Conservation (phyloP, 768 basidiomycete genomes). For the Pilatotrama ljubarskyi region DNA sequence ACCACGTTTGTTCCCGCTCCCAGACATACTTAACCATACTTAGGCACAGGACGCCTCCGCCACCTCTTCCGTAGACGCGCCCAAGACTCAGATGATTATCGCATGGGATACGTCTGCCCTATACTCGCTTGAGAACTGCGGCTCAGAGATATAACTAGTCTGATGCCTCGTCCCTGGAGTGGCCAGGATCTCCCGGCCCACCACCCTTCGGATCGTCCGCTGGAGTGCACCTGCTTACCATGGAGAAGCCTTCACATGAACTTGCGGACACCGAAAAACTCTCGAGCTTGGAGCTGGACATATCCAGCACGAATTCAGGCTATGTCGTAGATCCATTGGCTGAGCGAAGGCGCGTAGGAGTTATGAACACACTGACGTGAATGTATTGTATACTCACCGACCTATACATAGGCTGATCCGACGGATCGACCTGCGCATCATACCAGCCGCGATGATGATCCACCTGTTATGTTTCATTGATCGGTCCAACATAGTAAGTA, state of each 20-base stretch:
- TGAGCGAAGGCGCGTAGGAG: not conserved
- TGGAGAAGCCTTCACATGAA: not conserved
- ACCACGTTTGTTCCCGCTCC: not conserved
- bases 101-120: not conserved
- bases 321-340: not conserved
- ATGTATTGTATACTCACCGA: not conserved
- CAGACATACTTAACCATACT: not conserved
- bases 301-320: not conserved
- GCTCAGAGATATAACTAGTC: not conserved
- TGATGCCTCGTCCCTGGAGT: not conserved
- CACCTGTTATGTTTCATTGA: constrained; percentile 37
- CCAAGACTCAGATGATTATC: not conserved
- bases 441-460: constrained; percentile 37
- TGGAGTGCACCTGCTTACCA: not conserved
- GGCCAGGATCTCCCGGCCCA: not conserved
- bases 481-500: constrained; percentile 21
- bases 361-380: not conserved
- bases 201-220: not conserved
- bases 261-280: not conserved
- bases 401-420: constrained; percentile 15
- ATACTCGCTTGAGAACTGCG: not conserved
- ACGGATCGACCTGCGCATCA: constrained; percentile 35
- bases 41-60: not conserved
- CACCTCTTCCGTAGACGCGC: not conserved
- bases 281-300: not conserved